Base-by-base conservation (phyloP, 176 grass and related monocot genomes). In the Puccinellia tenuiflora region DNA sequence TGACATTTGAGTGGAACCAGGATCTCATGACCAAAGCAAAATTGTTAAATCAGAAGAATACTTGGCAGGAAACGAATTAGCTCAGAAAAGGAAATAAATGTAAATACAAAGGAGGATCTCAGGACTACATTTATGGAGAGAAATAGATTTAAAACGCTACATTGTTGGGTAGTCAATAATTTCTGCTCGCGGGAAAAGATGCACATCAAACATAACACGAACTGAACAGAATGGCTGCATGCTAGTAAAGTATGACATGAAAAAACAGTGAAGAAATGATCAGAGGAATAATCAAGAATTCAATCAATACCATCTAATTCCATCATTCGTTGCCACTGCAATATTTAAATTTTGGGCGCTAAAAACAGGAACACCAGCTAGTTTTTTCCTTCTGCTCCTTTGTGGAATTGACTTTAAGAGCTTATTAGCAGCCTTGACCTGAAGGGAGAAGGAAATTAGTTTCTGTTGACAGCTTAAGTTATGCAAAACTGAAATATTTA, bases 341-440 rank as follows among this genome's bases (percentile, higher is more conserved):
- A 98, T 98, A 89, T 98, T 98, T 55, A 98, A 70, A 78, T 98
- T 98, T 63, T 93, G 92, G 73, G 96, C 89, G 16, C 91, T 88
- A 80, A 98, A 98, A 34, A 98, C 91, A 46, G 96, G 96, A 55
- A 98, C 96, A 22, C 96, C 92, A 81, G 65, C 80, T 85, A 98
- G 57, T 87, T 85, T 88, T 92, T 79, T 98, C 80, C 73, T 90
- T 77, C 83, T 90, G 48, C 67, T 25, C 77, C 79, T 93, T 84
- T 83, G 85, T 79, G 90, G 87, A 84, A 95, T 56, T 88, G 83
- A 65, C 68, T 93, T 98, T 68, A 98, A 85, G 26, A 98, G 87
- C 59, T 87, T 88, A 85, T 95, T 93, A 56, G 96, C 96, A 57
- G 88, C 96, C 77, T 88, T 93, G 43, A 98, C 96, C 96, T 98